Conservation (phyloP, 2,329 filamentous ascomycete genomes). For the Niveomyces coronatus region DNA sequence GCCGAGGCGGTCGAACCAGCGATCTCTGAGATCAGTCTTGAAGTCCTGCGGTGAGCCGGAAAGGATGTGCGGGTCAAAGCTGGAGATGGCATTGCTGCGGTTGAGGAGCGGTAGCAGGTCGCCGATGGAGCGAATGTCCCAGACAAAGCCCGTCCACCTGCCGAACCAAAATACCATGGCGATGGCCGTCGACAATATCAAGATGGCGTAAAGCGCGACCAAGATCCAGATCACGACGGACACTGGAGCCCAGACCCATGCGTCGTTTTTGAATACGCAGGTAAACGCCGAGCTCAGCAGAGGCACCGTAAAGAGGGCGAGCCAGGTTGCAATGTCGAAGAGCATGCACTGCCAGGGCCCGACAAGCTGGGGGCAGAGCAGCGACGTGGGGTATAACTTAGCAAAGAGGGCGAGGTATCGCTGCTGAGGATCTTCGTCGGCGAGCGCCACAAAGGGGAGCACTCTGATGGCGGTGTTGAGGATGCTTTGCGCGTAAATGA, state of each 20-base stretch:
- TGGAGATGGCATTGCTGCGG: slow-evolving; percentile 65
- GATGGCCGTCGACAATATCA: slow-evolving; percentile 42
- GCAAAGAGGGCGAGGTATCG: slow-evolving; percentile 58
- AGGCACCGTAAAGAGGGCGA: slow-evolving; percentile 69
- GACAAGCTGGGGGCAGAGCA: slow-evolving; percentile 47
- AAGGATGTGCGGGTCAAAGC: slow-evolving; percentile 59
- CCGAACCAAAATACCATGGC: slow-evolving; percentile 55
- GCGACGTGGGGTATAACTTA: slow-evolving; percentile 58
- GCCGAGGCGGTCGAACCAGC: slow-evolving; percentile 62
- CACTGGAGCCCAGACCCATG: slow-evolving; percentile 73
- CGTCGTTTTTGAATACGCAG: slow-evolving; percentile 42
- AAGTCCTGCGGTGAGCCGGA: slow-evolving; percentile 42
- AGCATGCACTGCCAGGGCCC: slow-evolving; percentile 58
- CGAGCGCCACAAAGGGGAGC: slow-evolving; percentile 69
- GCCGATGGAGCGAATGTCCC: slow-evolving; percentile 75
- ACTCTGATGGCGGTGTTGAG: slow-evolving; percentile 65
- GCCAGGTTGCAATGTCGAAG: slow-evolving; percentile 62
- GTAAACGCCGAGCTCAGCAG: slow-evolving; percentile 71
- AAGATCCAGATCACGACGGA: slow-evolving; percentile 70
- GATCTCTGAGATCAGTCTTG: slow-evolving; percentile 40
- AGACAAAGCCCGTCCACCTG: slow-evolving; percentile 64
- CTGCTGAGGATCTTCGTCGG: slow-evolving; percentile 47
- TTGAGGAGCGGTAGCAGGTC: slow-evolving; percentile 72
- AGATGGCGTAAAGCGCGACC: slow-evolving; percentile 60
- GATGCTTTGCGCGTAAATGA: slow-evolving; percentile 69